Conservation (phyloP, 805 yeast genomes). For the Cyberlindnera samutprakarnensis region DNA sequence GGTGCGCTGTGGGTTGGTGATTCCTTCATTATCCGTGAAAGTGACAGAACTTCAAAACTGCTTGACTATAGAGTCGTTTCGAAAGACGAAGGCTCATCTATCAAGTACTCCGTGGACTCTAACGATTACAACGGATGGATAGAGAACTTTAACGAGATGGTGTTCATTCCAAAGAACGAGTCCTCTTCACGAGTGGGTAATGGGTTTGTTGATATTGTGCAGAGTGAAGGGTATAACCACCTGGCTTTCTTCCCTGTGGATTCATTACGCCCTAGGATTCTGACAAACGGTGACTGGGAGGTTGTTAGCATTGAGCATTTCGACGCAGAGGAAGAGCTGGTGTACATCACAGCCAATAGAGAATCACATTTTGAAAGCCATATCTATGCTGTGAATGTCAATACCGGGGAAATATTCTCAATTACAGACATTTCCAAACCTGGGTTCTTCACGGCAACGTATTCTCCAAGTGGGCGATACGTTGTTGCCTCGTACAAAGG, state of each 20-base stretch:
- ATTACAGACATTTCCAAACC: slow-evolving; percentile 28
- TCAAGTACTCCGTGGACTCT: slow-evolving; percentile 39
- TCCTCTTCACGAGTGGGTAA: slow-evolving; percentile 22
- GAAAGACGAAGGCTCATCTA: slow-evolving; percentile 25
- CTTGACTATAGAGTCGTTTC: slow-evolving; percentile 38
- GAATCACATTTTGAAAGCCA: slow-evolving; percentile 48
- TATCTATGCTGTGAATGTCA: slow-evolving; percentile 41
- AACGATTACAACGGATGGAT: slow-evolving; percentile 48
- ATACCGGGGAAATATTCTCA: slow-evolving; percentile 15
- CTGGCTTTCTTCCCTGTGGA: slow-evolving; percentile 49
- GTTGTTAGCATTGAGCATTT: slow-evolving; percentile 40
- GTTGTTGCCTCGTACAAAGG: slow-evolving; percentile 29
- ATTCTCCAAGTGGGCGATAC: slow-evolving; percentile 53
- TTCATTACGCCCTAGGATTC: slow-evolving; percentile 29
- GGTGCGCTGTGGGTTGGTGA: slow-evolving; percentile 53
- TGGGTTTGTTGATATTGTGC: slow-evolving; percentile 62
- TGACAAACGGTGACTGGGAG: slow-evolving; percentile 45
- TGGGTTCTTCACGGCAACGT: slow-evolving; percentile 41
- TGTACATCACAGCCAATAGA: slow-evolving; percentile 53
- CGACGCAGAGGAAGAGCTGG: slow-evolving; percentile 35
- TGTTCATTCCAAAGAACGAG: slow-evolving; percentile 30
- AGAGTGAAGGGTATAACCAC: slow-evolving; percentile 49
- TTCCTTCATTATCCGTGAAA: slow-evolving; percentile 46
- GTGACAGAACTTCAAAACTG: slow-evolving; percentile 54
- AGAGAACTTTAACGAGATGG: slow-evolving; percentile 38